Evolutionary conservation across 306 rosid genomes (phyloP), one percentile per base, ranked within the genome.

Genomic region (Vigna radiata): DNA sequence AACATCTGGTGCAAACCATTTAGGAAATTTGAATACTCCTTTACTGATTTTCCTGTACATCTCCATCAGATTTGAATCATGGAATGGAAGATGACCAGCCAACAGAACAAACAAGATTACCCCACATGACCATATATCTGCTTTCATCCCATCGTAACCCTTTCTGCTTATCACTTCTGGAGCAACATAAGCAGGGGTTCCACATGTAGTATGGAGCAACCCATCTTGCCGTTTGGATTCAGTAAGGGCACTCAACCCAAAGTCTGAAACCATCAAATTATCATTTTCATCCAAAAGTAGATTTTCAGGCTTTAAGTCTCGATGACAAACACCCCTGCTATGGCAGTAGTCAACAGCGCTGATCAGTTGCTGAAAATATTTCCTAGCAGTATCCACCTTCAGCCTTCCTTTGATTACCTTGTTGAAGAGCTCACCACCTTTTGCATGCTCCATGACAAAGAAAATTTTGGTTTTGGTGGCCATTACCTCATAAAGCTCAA

Each of bases 81-180:
- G 94, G 82, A 96, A 96, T 7, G 99, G 99, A 73, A 93, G 97
- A 87, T 81, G 89, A 36, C 99, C 98, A 25, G 99, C 97, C 85
- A 96, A 79, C 1, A 96, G 90, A 85, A 89, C 99, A 68, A 27
- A 96, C 81, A 96, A 83, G 84, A 96, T 79, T 86, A 96, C 99
- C 68, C 99, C 99, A 41, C 97, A 93, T 1, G 99, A 96, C 99
- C 99, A 96, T 72, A 93, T 88, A 86, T 96, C 99, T 58, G 99
- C 93, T 86, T 93, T 96, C 63, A 74, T 5, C 33, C 99, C 99
- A 70, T 93, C 98, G 58, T 96, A 96, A 31, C 98, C 99, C 70
- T 67, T 89, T 83, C 99, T 79, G 86, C 74, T 88, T 50, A 96
- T 93, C 60, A 96, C 91, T 86, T 96, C 99, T 4, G 99, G 97